phyloP scores from a whole-genome alignment of 805 yeast species.

The Lipomyces starkeyi region DNA sequence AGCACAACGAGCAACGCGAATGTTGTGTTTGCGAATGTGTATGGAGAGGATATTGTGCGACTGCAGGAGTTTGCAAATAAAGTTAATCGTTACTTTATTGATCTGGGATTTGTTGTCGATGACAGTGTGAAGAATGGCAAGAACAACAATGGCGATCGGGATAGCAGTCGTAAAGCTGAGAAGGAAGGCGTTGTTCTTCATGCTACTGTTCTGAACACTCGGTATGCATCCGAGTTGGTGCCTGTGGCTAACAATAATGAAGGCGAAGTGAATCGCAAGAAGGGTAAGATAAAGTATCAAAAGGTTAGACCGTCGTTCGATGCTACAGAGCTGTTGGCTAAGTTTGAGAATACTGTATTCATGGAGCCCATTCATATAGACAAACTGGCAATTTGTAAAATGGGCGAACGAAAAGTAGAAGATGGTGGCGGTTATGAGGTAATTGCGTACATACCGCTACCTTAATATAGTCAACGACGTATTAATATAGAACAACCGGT shows the following conservation, averaged over 20 bases:
- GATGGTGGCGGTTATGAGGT: constrained; percentile 32
- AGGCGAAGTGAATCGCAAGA: constrained; percentile 4
- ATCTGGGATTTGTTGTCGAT: constrained; percentile 11
- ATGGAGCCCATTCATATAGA: constrained; percentile 9
- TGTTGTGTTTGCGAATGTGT: constrained; percentile 27
- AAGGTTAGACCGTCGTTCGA: constrained; percentile 22
- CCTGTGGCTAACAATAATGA: not conserved
- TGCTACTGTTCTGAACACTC: constrained; percentile 29
- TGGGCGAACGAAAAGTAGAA: constrained; percentile 23
- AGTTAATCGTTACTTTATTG: constrained; percentile 21
- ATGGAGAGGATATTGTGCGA: constrained; percentile 5
- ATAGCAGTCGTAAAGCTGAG: not conserved
- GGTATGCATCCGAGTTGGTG: constrained; percentile 1
- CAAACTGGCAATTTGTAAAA: constrained; percentile 25
- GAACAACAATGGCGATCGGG: not conserved
- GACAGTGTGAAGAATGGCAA: not conserved
- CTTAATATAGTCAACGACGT: constrained; percentile 4
- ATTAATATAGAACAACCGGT: not conserved
- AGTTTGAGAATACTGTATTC: constrained; percentile 19
- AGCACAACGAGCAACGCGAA: constrained; percentile 10
- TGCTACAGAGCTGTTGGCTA: constrained; percentile 16
- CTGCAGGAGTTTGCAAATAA: constrained; percentile 27
- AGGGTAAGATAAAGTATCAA: not conserved
- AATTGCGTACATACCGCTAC: constrained; percentile 19
- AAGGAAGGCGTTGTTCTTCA: constrained; percentile 21